Evolutionary conservation across 2,329 filamentous ascomycete genomes (phyloP).

Genomic region (Diaporthe helianthi): DNA sequence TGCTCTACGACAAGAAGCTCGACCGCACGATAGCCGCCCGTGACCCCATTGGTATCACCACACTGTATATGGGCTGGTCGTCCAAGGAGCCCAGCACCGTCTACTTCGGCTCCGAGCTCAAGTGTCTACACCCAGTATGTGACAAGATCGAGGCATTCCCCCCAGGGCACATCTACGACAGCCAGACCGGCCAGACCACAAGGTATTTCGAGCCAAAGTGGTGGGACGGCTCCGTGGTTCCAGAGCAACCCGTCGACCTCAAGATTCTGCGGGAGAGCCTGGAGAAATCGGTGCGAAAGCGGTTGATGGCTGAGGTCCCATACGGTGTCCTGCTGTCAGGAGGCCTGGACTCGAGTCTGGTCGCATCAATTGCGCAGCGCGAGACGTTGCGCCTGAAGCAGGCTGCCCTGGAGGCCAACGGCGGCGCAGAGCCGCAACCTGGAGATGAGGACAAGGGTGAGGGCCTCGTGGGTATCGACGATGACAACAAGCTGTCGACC

Average conservation of each 20-base stretch:
- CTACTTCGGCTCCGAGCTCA: constrained; percentile 97
- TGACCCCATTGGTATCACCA: constrained; percentile 96
- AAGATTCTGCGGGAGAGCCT: constrained; percentile 81
- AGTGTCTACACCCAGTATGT: constrained; percentile 90
- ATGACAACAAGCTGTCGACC: constrained; percentile 86
- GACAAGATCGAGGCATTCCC: constrained; percentile 95
- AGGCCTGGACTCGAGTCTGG: constrained; percentile 92
- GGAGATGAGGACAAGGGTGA: constrained; percentile 67
- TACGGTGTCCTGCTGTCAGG: constrained; percentile 96
- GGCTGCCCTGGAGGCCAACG: constrained; percentile 61
- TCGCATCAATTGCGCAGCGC: constrained; percentile 93
- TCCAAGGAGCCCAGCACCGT: constrained; percentile 82
- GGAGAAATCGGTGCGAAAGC: constrained; percentile 92
- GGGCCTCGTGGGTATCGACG: constrained; percentile 91
- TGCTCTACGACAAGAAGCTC: constrained; percentile 93
- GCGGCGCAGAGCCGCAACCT: constrained; percentile 44
- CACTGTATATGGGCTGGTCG: constrained; percentile 94
- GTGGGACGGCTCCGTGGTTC: constrained; percentile 85
- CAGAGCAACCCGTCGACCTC: constrained; percentile 81
- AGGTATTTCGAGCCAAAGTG: constrained; percentile 92
- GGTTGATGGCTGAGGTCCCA: constrained; percentile 97
- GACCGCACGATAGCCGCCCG: constrained; percentile 92
- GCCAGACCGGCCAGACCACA: constrained; percentile 82
- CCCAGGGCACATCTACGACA: constrained; percentile 95
- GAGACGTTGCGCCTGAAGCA: constrained; percentile 83